Base-by-base conservation (phyloP, 2,329 filamentous ascomycete genomes). In the Dryadomyces quercus-mongolicae region DNA sequence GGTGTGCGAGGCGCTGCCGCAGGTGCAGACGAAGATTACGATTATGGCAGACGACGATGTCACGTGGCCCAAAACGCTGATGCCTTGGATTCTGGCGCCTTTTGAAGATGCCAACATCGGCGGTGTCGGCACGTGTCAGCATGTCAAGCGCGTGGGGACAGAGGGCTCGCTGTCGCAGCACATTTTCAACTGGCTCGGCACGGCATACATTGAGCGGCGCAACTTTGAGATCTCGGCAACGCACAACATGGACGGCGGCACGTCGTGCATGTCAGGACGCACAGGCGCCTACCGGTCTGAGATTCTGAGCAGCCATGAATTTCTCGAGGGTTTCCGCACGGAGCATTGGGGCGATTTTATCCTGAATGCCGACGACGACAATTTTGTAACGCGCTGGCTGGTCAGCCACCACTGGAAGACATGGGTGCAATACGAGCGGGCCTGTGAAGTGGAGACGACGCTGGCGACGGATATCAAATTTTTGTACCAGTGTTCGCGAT, bases 201-300 rank as follows among this genome's bases (percentile, higher is more conserved):
- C 90, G 21, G 83, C 91, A 52, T 97, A 97, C 68, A 85, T 97
- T 58, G 88, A 95, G 69, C 82, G 92, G 56, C 84, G 92, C 58
- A 97, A 96, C 70, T 97, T 96, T 67, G 92, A 97, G 69, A 95
- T 94, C 66, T 94, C 91, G 49, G 91, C 92, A 36, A 96, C 91
- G 54, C 92, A 94, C 67, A 88, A 92, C 71, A 86, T 96, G 52
- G 92, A 97, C 66, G 92, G 92, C 56, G 92, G 92, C 44, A 86
- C 94, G n/a, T 94, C 92, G 12, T 97, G 92, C 73, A 88, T 97
- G 75, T 96, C 92, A 49, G 92, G 92, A 55, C 85, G 92, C 46
- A 96, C 91, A 16, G 91, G 92, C 53, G 91, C 90, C 47, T 96
- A 97, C 71, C 85, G 89, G 49, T 89, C 88, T 10, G 82, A 86